phyloP scores from a whole-genome alignment of 2,329 filamentous ascomycete species.

The Arthrinium puccinioides region DNA sequence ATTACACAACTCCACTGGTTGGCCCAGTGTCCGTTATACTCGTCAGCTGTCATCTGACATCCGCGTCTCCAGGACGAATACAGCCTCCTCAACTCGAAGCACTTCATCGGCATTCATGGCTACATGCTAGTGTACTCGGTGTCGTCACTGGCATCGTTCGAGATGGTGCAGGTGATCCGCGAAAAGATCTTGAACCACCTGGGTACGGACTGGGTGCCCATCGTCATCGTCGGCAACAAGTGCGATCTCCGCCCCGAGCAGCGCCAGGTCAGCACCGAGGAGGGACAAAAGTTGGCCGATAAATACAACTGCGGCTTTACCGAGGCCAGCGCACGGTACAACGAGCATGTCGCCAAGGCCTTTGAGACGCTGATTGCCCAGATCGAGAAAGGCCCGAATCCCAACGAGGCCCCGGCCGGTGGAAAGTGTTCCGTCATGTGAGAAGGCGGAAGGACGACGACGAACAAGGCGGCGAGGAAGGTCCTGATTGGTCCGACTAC shows the following conservation, averaged over 20 bases:
- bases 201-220: conserved; percentile 84
- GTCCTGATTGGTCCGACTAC: too few species aligned
- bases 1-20: too few species aligned
- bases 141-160: conserved; percentile 85
- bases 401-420: conserved; percentile 71
- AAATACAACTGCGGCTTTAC: conserved; percentile 91
- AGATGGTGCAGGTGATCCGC: conserved; percentile 92
- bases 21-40: too few species aligned
- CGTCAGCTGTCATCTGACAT: too few species aligned
- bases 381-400: conserved; percentile 91
- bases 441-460: too few species aligned
- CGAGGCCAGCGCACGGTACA: conserved; percentile 88
- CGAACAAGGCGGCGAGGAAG: too few species aligned
- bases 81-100: conserved; percentile 95
- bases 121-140: conserved; percentile 99
- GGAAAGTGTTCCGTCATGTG: conserved; percentile 86
- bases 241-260: conserved; percentile 88
- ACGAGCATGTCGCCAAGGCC: conserved; percentile 85
- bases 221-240: conserved; percentile 96
- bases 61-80: conserved; percentile 73
- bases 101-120: conserved; percentile 98
- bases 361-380: conserved; percentile 93
- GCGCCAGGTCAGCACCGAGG: conserved; percentile 79
- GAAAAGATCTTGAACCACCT: conserved; percentile 97
- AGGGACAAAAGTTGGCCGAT: conserved; percentile 76